Conservation (phyloP, 306 rosid species). For the Vicia faba region DNA sequence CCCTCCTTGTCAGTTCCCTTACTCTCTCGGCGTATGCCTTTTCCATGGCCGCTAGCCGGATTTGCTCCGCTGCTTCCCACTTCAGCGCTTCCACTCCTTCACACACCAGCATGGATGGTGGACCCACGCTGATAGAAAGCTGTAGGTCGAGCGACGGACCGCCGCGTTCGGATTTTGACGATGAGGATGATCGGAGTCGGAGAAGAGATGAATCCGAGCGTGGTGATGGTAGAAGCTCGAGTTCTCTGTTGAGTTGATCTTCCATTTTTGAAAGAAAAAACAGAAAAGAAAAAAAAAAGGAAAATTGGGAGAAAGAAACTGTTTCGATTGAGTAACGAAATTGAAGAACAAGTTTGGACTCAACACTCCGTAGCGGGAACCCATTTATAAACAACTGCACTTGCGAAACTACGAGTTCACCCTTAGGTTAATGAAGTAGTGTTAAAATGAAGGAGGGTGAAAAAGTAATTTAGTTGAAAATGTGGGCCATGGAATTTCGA, state of each 20-base stretch:
- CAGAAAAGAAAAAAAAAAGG: neutral
- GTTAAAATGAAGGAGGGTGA: constrained; percentile 6
- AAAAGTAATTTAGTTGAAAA: constrained; percentile 32
- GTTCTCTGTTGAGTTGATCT: constrained; percentile 67
- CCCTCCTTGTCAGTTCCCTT: constrained; percentile 80
- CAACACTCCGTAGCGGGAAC: constrained; percentile 42
- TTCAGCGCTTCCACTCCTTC: constrained; percentile 68
- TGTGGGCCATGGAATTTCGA: neutral
- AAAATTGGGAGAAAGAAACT: constrained; percentile 29
- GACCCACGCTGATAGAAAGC: constrained; percentile 76
- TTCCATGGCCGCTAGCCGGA: constrained; percentile 87
- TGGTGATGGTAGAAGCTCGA: constrained; percentile 79
- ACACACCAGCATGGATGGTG: constrained; percentile 34
- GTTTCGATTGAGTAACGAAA: constrained; percentile 21
- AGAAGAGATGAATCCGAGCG: constrained; percentile 54
- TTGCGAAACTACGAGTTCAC: constrained; percentile 29
- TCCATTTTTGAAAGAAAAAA: constrained; percentile 52
- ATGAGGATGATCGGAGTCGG: constrained; percentile 51
- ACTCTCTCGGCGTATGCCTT: constrained; percentile 91
- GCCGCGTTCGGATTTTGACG: constrained; percentile 28
- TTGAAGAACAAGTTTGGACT: neutral
- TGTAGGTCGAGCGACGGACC: constrained; percentile 72
- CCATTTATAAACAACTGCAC: constrained; percentile 41
- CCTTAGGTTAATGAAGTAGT: constrained; percentile 32
- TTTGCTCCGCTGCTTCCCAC: constrained; percentile 98